phyloP scores from a whole-genome alignment of 352 stramenopile species.

The Phytophthora hibernalis region DNA sequence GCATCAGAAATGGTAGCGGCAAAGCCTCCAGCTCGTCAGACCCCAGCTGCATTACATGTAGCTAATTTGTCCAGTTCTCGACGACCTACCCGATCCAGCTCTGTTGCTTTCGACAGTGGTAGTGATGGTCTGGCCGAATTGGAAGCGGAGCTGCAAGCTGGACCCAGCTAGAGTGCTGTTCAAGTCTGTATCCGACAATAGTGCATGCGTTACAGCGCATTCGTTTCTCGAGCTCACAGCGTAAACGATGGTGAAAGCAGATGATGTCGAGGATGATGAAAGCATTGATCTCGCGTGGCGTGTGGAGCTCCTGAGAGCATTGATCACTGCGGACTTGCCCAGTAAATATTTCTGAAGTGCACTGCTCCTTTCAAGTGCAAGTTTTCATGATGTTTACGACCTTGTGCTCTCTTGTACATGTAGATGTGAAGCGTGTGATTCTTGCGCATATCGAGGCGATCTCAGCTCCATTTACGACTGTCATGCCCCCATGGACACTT shows the following conservation, averaged over 20 bases:
- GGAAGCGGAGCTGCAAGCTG: constrained; percentile 37
- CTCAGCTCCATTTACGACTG: constrained; percentile 59
- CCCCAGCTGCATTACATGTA: not conserved
- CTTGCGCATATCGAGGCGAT: constrained; percentile 58
- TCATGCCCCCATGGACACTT: constrained; percentile 63
- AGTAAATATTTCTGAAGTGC: constrained; percentile 16
- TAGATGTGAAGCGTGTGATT: constrained; percentile 47
- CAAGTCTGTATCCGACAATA: constrained; percentile 12
- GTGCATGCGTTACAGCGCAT: constrained; percentile 15
- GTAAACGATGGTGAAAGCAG: constrained; percentile 16
- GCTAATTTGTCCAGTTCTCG: constrained; percentile 14
- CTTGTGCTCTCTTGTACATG: constrained; percentile 28
- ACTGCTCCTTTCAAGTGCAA: not conserved
- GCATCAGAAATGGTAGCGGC: not conserved
- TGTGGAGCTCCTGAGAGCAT: constrained; percentile 44
- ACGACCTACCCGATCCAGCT: constrained; percentile 37
- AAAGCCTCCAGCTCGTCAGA: constrained; percentile 3
- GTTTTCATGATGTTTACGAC: not conserved
- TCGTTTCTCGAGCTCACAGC: constrained; percentile 10
- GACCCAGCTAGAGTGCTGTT: constrained; percentile 3
- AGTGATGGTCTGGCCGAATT: constrained; percentile 66
- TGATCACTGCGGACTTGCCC: constrained; percentile 39
- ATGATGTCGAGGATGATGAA: constrained; percentile 29
- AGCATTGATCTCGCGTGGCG: constrained; percentile 26
- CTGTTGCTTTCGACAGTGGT: constrained; percentile 45